phyloP scores from a whole-genome alignment of 2,329 filamentous ascomycete genomes.

The Magnaporthales sp. region DNA sequence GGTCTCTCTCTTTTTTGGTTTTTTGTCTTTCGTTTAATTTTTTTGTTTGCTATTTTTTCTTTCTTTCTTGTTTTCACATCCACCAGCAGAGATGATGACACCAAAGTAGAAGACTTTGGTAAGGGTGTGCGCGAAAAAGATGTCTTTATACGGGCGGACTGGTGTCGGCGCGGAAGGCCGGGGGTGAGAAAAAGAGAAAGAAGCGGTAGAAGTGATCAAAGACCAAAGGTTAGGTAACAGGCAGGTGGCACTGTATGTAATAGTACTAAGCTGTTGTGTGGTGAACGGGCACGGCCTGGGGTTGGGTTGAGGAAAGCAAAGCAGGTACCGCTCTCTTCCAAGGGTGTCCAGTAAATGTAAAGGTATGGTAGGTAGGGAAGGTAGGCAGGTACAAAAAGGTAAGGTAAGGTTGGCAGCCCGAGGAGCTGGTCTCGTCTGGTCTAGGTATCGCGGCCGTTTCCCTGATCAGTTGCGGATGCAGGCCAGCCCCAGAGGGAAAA shows the following conservation, averaged over 20 bases:
- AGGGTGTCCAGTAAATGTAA: neutral
- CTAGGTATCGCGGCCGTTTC: neutral
- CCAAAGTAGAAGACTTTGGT: neutral
- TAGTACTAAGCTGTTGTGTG: neutral
- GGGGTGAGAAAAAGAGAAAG: neutral
- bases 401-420: neutral
- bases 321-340: neutral
- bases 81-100: neutral
- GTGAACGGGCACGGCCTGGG: neutral
- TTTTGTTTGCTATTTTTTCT: neutral
- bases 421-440: neutral
- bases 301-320: neutral
- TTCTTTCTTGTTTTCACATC: neutral
- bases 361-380: neutral
- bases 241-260: neutral
- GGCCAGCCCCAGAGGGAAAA: neutral
- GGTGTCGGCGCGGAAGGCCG: neutral
- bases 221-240: no score
- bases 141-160: neutral
- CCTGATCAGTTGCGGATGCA: neutral
- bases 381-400: neutral
- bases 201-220: neutral
- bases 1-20: neutral
- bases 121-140: neutral
- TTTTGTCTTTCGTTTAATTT: neutral